Evolutionary conservation across 106 monocot species (phyloP).

Genomic region (Hemerocallis citrina): DNA sequence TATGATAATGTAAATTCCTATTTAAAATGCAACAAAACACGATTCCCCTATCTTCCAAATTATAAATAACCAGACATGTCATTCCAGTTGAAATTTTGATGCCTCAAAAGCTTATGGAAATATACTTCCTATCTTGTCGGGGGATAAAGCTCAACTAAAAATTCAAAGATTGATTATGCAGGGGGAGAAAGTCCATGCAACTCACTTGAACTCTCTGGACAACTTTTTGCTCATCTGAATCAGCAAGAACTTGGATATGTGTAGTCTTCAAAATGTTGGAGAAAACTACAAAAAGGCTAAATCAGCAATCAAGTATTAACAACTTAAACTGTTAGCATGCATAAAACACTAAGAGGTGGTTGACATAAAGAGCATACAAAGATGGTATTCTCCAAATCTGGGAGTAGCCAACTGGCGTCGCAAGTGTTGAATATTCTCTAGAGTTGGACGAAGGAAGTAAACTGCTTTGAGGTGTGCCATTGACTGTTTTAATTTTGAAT

Average conservation of each 20-base stretch:
- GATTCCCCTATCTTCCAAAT: background rate
- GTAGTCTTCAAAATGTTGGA: constrained; percentile 89
- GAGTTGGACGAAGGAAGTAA: constrained; percentile 89
- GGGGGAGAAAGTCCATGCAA: constrained; percentile 1
- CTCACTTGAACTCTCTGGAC: constrained; percentile 95
- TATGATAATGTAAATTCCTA: too few species aligned
- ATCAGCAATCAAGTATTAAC: background rate
- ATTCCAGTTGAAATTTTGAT: too few species aligned
- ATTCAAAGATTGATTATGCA: background rate
- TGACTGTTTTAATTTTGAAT: constrained; percentile 73
- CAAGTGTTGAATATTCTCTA: constrained; percentile 88
- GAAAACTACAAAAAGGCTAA: constrained; percentile 58
- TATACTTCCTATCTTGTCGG: background rate
- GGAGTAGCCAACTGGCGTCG: constrained; percentile 77
- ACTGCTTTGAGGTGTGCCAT: constrained; percentile 98
- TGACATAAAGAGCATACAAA: constrained; percentile 48
- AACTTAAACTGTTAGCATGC: background rate
- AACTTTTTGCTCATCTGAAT: constrained; percentile 97
- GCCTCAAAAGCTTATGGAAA: background rate
- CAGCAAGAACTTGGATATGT: constrained; percentile 96
- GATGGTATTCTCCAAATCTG: constrained; percentile 93
- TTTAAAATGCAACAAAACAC: background rate
- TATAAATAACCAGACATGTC: too few species aligned
- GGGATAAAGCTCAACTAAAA: background rate
- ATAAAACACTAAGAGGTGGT: background rate